Conservation (phyloP, 768 basidiomycete species). For the Podaxis sp. region DNA sequence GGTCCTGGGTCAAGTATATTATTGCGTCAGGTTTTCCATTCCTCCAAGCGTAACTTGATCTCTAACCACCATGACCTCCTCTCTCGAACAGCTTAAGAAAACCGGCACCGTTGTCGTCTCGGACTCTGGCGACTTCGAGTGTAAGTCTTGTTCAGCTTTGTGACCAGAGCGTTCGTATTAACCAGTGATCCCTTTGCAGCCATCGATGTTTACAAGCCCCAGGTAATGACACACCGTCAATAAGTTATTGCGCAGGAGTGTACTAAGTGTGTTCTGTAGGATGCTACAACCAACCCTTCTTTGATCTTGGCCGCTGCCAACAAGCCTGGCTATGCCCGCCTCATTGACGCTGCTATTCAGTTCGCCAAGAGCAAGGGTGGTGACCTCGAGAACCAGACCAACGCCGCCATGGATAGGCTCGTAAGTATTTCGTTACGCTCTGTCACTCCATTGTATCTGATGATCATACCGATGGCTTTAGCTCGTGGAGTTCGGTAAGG, state of each 20-base stretch:
- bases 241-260: not conserved
- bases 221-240: constrained; percentile 40
- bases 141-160: constrained; percentile 34
- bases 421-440: constrained; percentile 43
- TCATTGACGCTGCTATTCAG: constrained; percentile 75
- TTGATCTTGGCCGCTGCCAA: constrained; percentile 91
- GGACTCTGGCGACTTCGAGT: constrained; percentile 96
- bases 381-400: constrained; percentile 69
- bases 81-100: constrained; percentile 82
- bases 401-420: constrained; percentile 85
- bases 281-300: constrained; percentile 98
- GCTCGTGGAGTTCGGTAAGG: constrained; percentile 98
- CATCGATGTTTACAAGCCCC: constrained; percentile 96
- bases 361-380: constrained; percentile 83
- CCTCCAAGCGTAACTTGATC: constrained; percentile 7
- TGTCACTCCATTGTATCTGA: not conserved
- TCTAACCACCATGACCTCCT: constrained; percentile 66
- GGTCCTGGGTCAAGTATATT: constrained; percentile 2
- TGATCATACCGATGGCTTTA: constrained; percentile 28
- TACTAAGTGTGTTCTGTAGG: constrained; percentile 41
- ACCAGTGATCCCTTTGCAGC: constrained; percentile 45
- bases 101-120: constrained; percentile 96
- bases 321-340: constrained; percentile 79
- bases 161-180: constrained; percentile 16
- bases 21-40: constrained; percentile 8